A percentile compares a stretch with the other conserved stretches of the same genome.
phyloP scores from a whole-genome alignment of 495 filamentous ascomycete species.

The Penicillium mononematosum region DNA sequence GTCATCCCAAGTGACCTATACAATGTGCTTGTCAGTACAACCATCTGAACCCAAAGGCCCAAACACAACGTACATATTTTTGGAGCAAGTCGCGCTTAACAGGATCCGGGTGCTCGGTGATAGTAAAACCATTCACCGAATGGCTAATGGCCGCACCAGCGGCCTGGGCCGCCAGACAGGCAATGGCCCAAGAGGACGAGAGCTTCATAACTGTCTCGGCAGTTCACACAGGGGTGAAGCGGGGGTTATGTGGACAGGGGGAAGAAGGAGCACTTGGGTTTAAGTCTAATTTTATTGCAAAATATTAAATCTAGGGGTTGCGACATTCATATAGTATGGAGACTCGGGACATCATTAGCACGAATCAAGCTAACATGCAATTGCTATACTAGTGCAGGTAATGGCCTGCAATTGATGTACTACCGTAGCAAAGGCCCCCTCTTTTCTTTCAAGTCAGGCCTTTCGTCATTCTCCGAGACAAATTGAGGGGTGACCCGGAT shows the following conservation, averaged over 20 bases:
- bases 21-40: conserved; percentile 2
- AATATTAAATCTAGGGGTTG: conserved; percentile 14
- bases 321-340: conserved; percentile 16
- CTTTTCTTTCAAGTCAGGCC: not conserved
- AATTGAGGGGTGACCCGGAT: conserved; percentile 10
- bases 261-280: not conserved
- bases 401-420: conserved; percentile 4
- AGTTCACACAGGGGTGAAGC: not conserved
- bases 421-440: not conserved
- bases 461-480: conserved; percentile 12
- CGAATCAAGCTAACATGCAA: conserved; percentile 1
- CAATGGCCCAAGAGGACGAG: conserved; percentile 30
- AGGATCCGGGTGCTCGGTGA: conserved; percentile 40
- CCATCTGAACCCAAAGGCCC: not conserved
- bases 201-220: conserved; percentile 32
- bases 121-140: conserved; percentile 35
- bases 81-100: conserved; percentile 38
- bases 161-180: conserved; percentile 38
- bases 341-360: not conserved
- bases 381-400: conserved; percentile 8
- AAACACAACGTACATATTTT: conserved; percentile 33
- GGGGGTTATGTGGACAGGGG: not conserved
- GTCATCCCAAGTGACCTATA: conserved; percentile 71
- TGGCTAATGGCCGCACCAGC: conserved; percentile 39
- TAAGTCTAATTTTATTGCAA: not conserved